Percentiles rank a stretch among this genome's conserved stretches.
phyloP scores from a whole-genome alignment of 2,329 filamentous ascomycete genomes.

The Aspergillus fischeri region DNA sequence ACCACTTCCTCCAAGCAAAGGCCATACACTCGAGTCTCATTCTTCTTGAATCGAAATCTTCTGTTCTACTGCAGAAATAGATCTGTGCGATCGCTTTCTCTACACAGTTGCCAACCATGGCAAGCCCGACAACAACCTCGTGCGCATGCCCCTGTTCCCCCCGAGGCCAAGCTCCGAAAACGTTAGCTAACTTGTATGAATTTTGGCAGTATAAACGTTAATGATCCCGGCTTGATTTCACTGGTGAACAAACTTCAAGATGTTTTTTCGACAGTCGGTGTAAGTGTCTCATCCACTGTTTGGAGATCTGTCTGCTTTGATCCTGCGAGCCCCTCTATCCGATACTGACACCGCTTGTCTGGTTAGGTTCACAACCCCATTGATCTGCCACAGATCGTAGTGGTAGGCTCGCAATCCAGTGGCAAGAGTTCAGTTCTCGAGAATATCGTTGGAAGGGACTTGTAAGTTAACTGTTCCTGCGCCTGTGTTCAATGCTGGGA shows the following conservation, averaged over 20 bases:
- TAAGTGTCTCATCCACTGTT: constrained; percentile 41
- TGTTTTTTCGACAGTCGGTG: constrained; percentile 95
- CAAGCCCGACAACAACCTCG: constrained; percentile 40
- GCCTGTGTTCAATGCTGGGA: neutral
- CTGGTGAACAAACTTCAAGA: constrained; percentile 99
- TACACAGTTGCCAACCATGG: constrained; percentile 38
- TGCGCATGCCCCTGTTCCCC: constrained; percentile 32
- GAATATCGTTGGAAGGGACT: constrained; percentile 98
- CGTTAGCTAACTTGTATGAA: constrained; percentile 21
- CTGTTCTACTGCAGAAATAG: constrained; percentile 1
- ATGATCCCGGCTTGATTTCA: constrained; percentile 65
- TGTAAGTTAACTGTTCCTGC: constrained; percentile 59
- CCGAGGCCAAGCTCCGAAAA: constrained; percentile 12
- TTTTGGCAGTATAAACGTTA: constrained; percentile 61
- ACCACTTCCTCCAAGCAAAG: neutral
- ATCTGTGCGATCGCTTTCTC: constrained; percentile 6
- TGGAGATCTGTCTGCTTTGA: constrained; percentile 4
- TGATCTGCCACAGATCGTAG: constrained; percentile 95
- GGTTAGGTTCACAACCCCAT: constrained; percentile 92
- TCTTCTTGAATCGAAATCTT: constrained; percentile 6
- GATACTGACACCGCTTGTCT: constrained; percentile 26
- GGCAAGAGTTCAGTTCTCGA: constrained; percentile 99
- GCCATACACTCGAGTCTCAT: neutral
- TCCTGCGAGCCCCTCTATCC: constrained; percentile 5
- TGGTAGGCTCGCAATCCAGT: constrained; percentile 97